Evolutionary conservation across 1,284 basidiomycete genomes (phyloP).

Genomic region (Mycosarcoma maydis): DNA sequence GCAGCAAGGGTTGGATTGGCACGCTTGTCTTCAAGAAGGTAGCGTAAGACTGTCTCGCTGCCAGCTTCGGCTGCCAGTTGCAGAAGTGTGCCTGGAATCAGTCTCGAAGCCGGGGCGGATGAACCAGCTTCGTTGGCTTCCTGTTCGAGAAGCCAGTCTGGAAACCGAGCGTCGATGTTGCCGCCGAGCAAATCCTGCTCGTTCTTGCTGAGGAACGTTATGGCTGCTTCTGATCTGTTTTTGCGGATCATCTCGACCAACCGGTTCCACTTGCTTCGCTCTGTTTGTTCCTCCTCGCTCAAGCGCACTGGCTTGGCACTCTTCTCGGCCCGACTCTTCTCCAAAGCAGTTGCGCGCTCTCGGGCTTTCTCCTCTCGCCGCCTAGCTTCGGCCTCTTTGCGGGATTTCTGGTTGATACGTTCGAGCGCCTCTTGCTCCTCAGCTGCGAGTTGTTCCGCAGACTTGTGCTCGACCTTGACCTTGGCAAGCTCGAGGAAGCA

Average conservation of each 20-base stretch:
- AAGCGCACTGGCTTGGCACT: slow-evolving; percentile 19
- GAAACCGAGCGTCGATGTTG: slow-evolving; percentile 51
- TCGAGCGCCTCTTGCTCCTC: slow-evolving; percentile 50
- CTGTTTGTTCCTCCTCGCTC: slow-evolving; percentile 39
- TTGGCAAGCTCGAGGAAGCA: slow-evolving; percentile 87
- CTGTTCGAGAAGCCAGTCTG: slow-evolving; percentile 58
- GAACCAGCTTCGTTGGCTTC: slow-evolving; percentile 28
- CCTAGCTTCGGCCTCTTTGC: slow-evolving; percentile 44
- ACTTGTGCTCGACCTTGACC: slow-evolving; percentile 85
- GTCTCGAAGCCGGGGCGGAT: slow-evolving; percentile 59
- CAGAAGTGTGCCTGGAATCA: slow-evolving; percentile 73
- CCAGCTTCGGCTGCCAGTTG: slow-evolving; percentile 80
- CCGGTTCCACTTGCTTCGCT: slow-evolving; percentile 65
- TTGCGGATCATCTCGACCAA: slow-evolving; percentile 88
- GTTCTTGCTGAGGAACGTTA: slow-evolving; percentile 83
- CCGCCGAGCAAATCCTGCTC: slow-evolving; percentile 69
- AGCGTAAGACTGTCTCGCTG: slow-evolving; percentile 80
- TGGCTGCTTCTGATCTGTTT: slow-evolving; percentile 82
- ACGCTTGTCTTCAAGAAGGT: slow-evolving; percentile 80
- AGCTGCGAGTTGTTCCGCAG: slow-evolving; percentile 81
- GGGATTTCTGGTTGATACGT: slow-evolving; percentile 27
- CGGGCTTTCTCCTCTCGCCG: slow-evolving; percentile 47
- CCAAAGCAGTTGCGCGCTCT: slow-evolving; percentile 21
- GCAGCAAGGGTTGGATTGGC: slow-evolving; percentile 84
- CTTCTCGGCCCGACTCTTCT: slow-evolving; percentile 32